Evolutionary conservation across 2,329 filamentous ascomycete genomes (phyloP), one percentile per base, ranked within the genome.

Genomic region (Elsinoe fawcettii): DNA sequence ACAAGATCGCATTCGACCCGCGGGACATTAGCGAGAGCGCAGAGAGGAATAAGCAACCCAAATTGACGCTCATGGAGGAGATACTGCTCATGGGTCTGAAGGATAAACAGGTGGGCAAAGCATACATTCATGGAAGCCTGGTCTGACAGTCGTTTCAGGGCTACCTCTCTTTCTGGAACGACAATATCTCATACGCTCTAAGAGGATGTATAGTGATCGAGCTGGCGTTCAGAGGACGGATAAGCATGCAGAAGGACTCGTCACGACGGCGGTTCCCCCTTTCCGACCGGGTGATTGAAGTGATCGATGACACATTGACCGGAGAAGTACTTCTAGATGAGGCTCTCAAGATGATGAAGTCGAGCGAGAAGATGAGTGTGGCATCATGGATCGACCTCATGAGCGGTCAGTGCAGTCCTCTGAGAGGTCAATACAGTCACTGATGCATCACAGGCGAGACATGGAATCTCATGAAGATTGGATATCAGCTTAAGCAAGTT

Each of bases 381-480:
- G 93, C 89, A 78, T 89, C 90, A 46, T 99, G 93, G 93, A 97
- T 99, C 72, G 93, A 99, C 73, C 78, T 99, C 65, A 92, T 99
- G 90, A 96, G 91, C 73, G 93, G 92, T 96, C 83, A 66, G 80
- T 39, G 53, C 57, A 37, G 11, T 4, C 34, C 6, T 4, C 3
- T 37, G 34, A 14, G 34, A 14, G 34, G 34, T n/a, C 6, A 12
- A 37, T 12, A 12, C 14, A 37, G 5, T 5, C 16, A 22, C 49
- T 27, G 41, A 49, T 30, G 37, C 41, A 54, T 47, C 18, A n/a
- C 39, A 97, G 92, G 93, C 71, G 93, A 99, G 75, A 99, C 93
- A 57, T 99, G 93, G 93, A 99, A 99, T 71, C 78, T 99, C 63
- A 97, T 99, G 93, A 99, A 99, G 80, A 99, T 99, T 67, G 93